These are phyloP conservation scores for Scheffersomyces spartinae DNA, from an alignment of 805 yeast genomes.

Conservation along the genomic window DNA sequence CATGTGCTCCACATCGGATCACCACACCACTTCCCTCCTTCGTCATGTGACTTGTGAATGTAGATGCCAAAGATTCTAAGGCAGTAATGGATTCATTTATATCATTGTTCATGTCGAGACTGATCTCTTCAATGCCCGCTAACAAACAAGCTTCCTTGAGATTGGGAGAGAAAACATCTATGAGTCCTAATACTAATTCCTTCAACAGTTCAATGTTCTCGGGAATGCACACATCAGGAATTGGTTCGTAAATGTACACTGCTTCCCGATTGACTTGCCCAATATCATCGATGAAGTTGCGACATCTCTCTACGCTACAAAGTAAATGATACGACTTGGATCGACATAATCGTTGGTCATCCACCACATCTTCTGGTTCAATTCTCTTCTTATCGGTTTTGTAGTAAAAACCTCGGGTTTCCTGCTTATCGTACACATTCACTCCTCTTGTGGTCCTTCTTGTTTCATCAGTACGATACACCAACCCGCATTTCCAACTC, in stretches of 20 bases:
- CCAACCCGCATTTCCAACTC: conserved; percentile 51
- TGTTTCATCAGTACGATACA: conserved; percentile 37
- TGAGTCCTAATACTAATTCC: conserved; percentile 23
- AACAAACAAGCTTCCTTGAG: conserved; percentile 70
- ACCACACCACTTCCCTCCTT: conserved; percentile 38
- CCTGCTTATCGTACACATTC: conserved; percentile 59
- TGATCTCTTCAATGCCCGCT: conserved; percentile 38
- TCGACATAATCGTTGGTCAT: conserved; percentile 20
- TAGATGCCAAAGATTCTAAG: conserved; percentile 32
- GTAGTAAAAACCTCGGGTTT: conserved; percentile 45
- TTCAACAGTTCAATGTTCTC: conserved; percentile 26
- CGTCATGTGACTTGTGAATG: conserved; percentile 30
- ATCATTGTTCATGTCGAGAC: too few relatives aligned
- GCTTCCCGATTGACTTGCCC: conserved; percentile 10
- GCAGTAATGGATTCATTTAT: too few relatives aligned
- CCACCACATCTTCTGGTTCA: conserved; percentile 40
- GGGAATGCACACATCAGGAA: conserved; percentile 61
- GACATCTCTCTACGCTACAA: conserved; percentile 57
- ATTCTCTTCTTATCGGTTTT: conserved; percentile 50
- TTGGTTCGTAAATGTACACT: conserved; percentile 73
- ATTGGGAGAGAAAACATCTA: conserved; percentile 71
- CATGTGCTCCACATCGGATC: conserved; percentile 66
- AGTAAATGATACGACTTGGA: conserved; percentile 53
- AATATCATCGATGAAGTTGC: conserved; percentile 30
- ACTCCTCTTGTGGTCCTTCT: conserved; percentile 74